Percentiles rank a stretch among this genome's conserved stretches.
phyloP scores from a whole-genome alignment of 805 yeast species.

The Ogataea trehaloabstinens region DNA sequence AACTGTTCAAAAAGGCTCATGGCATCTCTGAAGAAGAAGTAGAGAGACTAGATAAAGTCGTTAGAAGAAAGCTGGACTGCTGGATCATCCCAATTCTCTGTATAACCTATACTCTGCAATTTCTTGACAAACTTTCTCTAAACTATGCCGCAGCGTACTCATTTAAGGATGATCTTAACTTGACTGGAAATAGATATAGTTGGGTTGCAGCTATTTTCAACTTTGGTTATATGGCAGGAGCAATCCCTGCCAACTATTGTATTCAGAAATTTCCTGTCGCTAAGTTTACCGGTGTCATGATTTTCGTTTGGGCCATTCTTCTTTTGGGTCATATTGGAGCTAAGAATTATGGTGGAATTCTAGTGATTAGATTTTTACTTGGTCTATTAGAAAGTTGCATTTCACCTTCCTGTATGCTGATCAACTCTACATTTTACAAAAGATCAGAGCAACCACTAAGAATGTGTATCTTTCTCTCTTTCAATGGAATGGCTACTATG shows the following conservation, averaged over 20 bases:
- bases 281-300: conserved; percentile 35
- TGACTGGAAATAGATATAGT: conserved; percentile 40
- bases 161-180: conserved; percentile 34
- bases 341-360: conserved; percentile 41
- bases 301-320: conserved; percentile 49
- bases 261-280: conserved; percentile 36
- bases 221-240: conserved; percentile 53
- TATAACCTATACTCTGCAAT: conserved; percentile 34
- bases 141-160: conserved; percentile 43
- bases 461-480: conserved; percentile 21
- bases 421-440: conserved; percentile 30
- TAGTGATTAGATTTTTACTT: conserved; percentile 44
- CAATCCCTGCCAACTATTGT: conserved; percentile 42
- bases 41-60: conserved; percentile 5
- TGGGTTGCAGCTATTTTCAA: conserved; percentile 49
- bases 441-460: conserved; percentile 28
- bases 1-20: conserved; percentile 4
- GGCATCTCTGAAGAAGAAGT: conserved; percentile 6
- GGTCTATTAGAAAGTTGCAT: conserved; percentile 39
- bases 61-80: conserved; percentile 45
- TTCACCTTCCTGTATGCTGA: conserved; percentile 33
- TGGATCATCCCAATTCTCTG: conserved; percentile 49
- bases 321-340: conserved; percentile 48
- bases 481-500: conserved; percentile 19
- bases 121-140: conserved; percentile 38